Percentiles rank a stretch among this genome's conserved stretches.
These are phyloP conservation scores for Trypanosoma melophagium DNA, from an alignment of 208 protist genomes.

Conservation along the genomic window DNA sequence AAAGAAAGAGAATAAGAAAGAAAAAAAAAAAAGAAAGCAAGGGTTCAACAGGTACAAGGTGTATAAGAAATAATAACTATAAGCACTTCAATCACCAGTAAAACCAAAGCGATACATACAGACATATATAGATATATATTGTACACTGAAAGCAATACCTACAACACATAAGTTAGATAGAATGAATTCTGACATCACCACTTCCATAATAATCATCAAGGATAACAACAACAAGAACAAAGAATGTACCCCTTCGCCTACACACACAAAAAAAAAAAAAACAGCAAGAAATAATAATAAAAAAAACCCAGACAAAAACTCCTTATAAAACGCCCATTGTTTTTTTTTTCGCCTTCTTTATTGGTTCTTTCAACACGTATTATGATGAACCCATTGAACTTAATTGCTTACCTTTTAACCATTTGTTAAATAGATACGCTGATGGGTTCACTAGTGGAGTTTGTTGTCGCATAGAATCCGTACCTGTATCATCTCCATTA, in stretches of 20 bases:
- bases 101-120: not conserved
- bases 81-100: not conserved
- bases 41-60: not conserved
- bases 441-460: slow-evolving; percentile 31
- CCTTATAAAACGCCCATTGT: not conserved
- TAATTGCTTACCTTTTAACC: slow-evolving; percentile 33
- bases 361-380: not conserved
- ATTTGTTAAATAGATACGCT: slow-evolving; percentile 45
- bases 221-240: slow-evolving; percentile 11
- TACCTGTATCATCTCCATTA: slow-evolving; percentile 2
- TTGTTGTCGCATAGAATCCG: slow-evolving; percentile 17
- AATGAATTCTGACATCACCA: no score
- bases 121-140: no score
- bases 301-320: not conserved
- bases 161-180: no score
- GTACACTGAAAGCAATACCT: no score
- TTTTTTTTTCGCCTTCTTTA: not conserved
- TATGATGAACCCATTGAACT: slow-evolving; percentile 8
- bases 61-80: slow-evolving; percentile 8
- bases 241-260: not conserved
- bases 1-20: slow-evolving; percentile 7
- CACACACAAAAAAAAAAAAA: not conserved
- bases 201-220: no score
- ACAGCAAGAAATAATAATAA: not conserved
- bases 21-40: slow-evolving; percentile 18